Evolutionary conservation across 148 eudicot species (phyloP), one percentile per base, ranked within the genome.

Genomic region (Persicaria tinctoria): DNA sequence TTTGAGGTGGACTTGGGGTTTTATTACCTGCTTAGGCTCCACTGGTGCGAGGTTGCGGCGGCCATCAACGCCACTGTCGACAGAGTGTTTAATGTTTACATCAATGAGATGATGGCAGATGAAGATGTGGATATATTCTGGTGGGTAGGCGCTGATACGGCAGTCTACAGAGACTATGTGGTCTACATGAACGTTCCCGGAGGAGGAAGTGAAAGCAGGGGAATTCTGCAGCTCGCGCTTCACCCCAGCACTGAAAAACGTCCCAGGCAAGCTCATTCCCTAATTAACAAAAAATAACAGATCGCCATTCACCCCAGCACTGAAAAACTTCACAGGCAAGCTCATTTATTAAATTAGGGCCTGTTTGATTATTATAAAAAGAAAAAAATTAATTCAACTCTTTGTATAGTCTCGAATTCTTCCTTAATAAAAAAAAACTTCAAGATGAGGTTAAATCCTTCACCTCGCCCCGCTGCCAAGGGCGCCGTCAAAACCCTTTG

Each of bases 1-100:
- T 66, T 66, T 11, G 9, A 66, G 70, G 70, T 66, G 70, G 70
- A 66, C 14, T 66, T 14, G 5, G 70, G 70, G 70, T 66, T 66
- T 44, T 3, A 66, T 41, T 66, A 66, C 48, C 47, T 66, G 1
- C 47, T 66, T 7, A 66, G 70, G 70, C 9, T 66, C n/a, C 70
- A 66, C 13, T 66, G 70, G 70, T 66, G 70, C 14, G 70, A 66
- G 70, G 47, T 66, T 14, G 14, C 18, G 1, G 0, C 13, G 1
- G 70, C 13, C 20, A 14, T 38, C 48, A 66, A 66, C 70, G 17
- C 47, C 70, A 12, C 70, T 18, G 5, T 13, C 20, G 41, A 66
- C 4, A 66, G 70, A 8, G 70, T 66, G 70, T 66, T 66, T 44
- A 47, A 66, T 66, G 70, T 66, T 16, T 66, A 12, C 14, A 6